Evolutionary conservation across 805 yeast species (phyloP).

Genomic region (Cyberlindnera suaveolens): DNA sequence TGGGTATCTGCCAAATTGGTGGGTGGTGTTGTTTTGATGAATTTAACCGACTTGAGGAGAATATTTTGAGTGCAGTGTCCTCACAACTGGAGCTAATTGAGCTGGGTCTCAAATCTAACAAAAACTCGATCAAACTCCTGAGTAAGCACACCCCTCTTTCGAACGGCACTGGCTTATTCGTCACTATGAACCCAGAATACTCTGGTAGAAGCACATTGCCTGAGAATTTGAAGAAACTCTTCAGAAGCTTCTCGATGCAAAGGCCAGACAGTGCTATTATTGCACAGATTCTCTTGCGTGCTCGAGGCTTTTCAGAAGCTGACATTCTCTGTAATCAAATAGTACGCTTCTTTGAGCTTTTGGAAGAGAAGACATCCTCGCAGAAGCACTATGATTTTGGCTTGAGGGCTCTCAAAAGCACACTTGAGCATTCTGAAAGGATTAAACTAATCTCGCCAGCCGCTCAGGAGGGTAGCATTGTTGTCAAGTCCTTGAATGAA

Average conservation of each 20-base stretch:
- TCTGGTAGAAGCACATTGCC: conserved; percentile 80
- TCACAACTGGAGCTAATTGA: conserved; percentile 74
- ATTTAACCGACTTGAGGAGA: conserved; percentile 71
- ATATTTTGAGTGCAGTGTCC: conserved; percentile 77
- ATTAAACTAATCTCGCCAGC: conserved; percentile 18
- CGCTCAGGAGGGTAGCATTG: conserved; percentile 13
- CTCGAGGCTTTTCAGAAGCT: conserved; percentile 63
- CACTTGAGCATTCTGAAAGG: conserved; percentile 52
- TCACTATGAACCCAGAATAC: conserved; percentile 89
- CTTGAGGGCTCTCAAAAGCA: conserved; percentile 68
- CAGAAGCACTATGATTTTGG: conserved; percentile 92
- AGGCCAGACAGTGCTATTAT: conserved; percentile 66
- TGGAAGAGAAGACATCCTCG: conserved; percentile 35
- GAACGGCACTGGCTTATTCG: conserved; percentile 62
- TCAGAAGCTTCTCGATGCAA: conserved; percentile 68
- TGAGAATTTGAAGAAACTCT: conserved; percentile 75
- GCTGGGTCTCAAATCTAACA: conserved; percentile 33
- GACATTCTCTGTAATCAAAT: conserved; percentile 37
- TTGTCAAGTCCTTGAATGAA: conserved; percentile 50
- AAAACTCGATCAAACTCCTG: conserved; percentile 31
- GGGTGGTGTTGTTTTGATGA: conserved; percentile 98
- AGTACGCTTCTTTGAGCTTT: conserved; percentile 45
- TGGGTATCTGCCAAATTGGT: conserved; percentile 78
- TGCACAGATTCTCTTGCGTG: conserved; percentile 61
- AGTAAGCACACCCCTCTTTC: conserved; percentile 36